Base-by-base conservation (phyloP, 495 filamentous ascomycete genomes). In the Tuber borchii region DNA sequence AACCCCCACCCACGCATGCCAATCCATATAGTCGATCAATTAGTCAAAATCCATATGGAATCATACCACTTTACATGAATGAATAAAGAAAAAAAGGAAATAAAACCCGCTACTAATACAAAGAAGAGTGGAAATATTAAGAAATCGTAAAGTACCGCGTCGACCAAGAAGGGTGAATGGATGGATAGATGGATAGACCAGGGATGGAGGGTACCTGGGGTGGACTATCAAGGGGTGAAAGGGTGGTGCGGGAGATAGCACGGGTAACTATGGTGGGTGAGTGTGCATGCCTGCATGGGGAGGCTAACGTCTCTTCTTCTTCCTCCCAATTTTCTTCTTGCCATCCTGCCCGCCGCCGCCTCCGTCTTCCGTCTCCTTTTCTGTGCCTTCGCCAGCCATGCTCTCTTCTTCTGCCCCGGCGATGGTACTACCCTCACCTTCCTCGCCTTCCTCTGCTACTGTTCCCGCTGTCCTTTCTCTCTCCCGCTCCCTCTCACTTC, bases 341-440 rank as follows among this genome's bases (percentile, higher is more conserved):
- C 72, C 22, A 34, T 39, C 46, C 46, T 61, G 42, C 22, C 46
- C 72, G 14, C 72, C 44, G 26, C 39, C 39, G 39, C 51, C 56
- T 17, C 56, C 72, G 45, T 61, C 72, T 39, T 73, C 72, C 14
- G 14, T 61, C 37, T 73, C 72, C 26, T 40, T 61, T 22, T 73
- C 72, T n/a, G 46, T 80, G 61, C 80, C 79, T 34, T 81, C 79
- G 22, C 75, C 79, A 44, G 80, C 79, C 14, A 65, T 79, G 61
- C 77, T 73, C 22, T 78, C 79, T 72, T n/a, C 78, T 69, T 81
- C 79, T 17, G 77, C 79, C 26, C 73, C 79, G n/a, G n/a, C 51
- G 70, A 31, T 16, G 22, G 39, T 43, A 71, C 70, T 45, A 72
- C 34, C 31, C 40, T 80, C 31, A 45, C 77, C 76, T 70, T 76